Evolutionary conservation across 352 stramenopile species (phyloP).

Genomic region (Phytophthora aleatoria): DNA sequence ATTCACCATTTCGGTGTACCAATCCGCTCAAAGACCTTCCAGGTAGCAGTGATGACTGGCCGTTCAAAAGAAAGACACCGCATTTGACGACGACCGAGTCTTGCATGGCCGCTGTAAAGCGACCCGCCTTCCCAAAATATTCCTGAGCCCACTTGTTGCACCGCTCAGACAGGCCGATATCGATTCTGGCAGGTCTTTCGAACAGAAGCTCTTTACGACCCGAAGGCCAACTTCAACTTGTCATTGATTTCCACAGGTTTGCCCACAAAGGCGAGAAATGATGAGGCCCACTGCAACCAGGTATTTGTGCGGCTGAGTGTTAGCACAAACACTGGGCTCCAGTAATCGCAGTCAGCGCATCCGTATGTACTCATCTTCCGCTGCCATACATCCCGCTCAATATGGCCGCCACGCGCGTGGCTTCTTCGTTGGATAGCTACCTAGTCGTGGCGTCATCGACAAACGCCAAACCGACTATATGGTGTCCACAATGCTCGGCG

Average conservation of each 20-base stretch:
- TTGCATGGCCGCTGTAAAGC: slow-evolving; percentile 23
- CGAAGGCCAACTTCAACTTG: slow-evolving; percentile 12
- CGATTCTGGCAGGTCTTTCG: slow-evolving; percentile 1
- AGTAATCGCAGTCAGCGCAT: slow-evolving; percentile 15
- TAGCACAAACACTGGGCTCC: slow-evolving; percentile 1
- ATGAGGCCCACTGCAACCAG: slow-evolving; percentile 13
- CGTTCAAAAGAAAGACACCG: slow-evolving; percentile 11
- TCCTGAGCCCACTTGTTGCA: slow-evolving; percentile 11
- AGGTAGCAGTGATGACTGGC: slow-evolving; percentile 25
- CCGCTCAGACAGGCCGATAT: slow-evolving; percentile 20
- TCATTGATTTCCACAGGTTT: slow-evolving; percentile 21
- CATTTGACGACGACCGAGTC: slow-evolving; percentile 30
- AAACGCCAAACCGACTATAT: slow-evolving; percentile 38
- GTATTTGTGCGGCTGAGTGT: slow-evolving; percentile 19
- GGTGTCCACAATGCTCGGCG: slow-evolving; percentile 29
- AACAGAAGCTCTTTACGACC: not conserved
- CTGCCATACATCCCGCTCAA: slow-evolving; percentile 32
- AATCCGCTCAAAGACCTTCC: slow-evolving; percentile 7
- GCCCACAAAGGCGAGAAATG: slow-evolving; percentile 29
- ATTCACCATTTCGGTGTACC: slow-evolving; percentile 25
- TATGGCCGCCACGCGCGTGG: slow-evolving; percentile 14
- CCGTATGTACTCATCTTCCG: slow-evolving; percentile 4
- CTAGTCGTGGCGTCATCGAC: slow-evolving; percentile 16
- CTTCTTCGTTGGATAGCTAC: slow-evolving; percentile 11
- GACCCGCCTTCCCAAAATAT: slow-evolving; percentile 14